These are phyloP conservation scores for Cordyceps tenuipes DNA, from an alignment of 2,329 filamentous ascomycete genomes.

Conservation along the genomic window DNA sequence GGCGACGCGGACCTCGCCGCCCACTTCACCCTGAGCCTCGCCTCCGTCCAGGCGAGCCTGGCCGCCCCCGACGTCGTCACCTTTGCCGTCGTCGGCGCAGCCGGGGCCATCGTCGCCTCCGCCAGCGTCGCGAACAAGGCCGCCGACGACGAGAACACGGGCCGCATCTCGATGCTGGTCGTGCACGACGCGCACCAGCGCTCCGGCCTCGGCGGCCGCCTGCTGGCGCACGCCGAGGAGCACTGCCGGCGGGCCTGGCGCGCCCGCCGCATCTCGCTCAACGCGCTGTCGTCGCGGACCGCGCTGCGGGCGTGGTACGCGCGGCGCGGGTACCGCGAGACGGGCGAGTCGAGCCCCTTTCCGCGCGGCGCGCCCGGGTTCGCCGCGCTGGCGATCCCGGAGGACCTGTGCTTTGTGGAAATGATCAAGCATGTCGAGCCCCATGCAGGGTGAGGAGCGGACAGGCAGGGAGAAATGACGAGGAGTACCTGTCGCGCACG, in stretches of 20 bases:
- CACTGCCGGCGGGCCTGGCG: conserved; percentile 20
- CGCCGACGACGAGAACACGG: conserved; percentile 1
- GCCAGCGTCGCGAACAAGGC: conserved; percentile 14
- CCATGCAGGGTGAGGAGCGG: background rate
- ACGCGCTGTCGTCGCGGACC: conserved; percentile 24
- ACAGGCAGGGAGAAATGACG: background rate
- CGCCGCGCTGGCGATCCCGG: conserved; percentile 15
- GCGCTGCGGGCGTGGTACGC: conserved; percentile 30
- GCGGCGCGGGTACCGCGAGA: conserved; percentile 26
- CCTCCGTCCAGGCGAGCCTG: conserved; percentile 51
- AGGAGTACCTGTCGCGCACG: background rate
- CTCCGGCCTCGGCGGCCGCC: conserved; percentile 25
- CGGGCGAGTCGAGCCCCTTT: conserved; percentile 26
- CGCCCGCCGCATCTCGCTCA: conserved; percentile 24
- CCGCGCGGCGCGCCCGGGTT: conserved; percentile 17
- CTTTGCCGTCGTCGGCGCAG: conserved; percentile 21
- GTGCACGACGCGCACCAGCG: conserved; percentile 19
- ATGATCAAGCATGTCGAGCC: conserved; percentile 23
- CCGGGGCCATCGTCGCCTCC: conserved; percentile 18
- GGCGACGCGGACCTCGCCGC: conserved; percentile 49
- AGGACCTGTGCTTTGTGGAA: conserved; percentile 28
- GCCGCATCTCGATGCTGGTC: conserved; percentile 21
- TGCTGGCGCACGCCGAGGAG: conserved; percentile 25
- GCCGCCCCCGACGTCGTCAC: conserved; percentile 19
- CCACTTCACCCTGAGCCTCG: conserved; percentile 60